phyloP scores from a whole-genome alignment of 2,329 filamentous ascomycete species.

The Sclerotinia nivalis region DNA sequence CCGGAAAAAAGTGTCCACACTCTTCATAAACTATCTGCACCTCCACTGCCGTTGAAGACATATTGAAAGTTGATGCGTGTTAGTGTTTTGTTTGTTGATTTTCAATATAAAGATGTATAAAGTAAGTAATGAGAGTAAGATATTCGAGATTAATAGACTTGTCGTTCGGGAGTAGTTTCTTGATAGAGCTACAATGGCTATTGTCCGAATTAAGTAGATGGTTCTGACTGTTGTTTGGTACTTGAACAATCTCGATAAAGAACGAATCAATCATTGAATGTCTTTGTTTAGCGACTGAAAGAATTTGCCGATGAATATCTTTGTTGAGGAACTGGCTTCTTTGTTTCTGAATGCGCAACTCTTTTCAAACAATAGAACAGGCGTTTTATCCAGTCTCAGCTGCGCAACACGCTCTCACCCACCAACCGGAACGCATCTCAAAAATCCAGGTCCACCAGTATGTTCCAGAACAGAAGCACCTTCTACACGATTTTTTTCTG shows the following conservation, averaged over 20 bases:
- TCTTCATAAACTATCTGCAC: slow-evolving; percentile 2
- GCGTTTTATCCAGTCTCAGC: background rate
- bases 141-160: background rate
- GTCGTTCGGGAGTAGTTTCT: background rate
- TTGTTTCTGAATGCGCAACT: background rate
- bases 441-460: background rate
- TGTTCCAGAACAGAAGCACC: background rate
- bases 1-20: slow-evolving; percentile 5
- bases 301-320: no score
- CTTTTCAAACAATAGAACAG: background rate
- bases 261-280: background rate
- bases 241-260: background rate
- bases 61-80: background rate
- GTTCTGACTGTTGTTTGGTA: background rate
- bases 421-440: background rate
- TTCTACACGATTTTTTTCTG: background rate
- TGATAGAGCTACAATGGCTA: background rate
- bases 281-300: background rate
- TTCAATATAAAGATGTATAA: background rate
- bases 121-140: no score
- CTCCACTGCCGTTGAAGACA: slow-evolving; percentile 4
- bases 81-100: background rate
- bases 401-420: background rate
- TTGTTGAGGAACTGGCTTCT: background rate
- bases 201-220: slow-evolving; percentile 15